Base-by-base conservation (phyloP, 2,329 filamentous ascomycete genomes). In the Sclerotinia trifoliorum region DNA sequence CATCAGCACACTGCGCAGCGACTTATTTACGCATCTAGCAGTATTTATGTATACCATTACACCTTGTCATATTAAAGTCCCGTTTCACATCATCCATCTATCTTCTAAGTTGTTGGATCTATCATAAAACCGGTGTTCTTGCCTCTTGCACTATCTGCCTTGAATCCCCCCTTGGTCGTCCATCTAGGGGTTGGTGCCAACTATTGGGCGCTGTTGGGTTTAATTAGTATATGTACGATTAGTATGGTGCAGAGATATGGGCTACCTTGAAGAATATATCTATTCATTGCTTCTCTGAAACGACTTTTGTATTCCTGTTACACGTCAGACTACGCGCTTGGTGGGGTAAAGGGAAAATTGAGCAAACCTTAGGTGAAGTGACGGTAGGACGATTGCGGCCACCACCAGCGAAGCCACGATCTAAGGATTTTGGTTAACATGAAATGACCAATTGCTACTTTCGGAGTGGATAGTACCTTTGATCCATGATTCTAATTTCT, bases 401-500 rank as follows among this genome's bases (percentile, higher is more conserved):
- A 68, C 89, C 88, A 7, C 89, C 88, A 0, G 87, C 90, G 75
- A 94, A 93, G 0, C 92, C 95, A 51, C 94, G 90, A 77, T 98
- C 65, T 67, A 26, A 13, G 2, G 15, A 4, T 63, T n/a, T 26
- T 26, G n/a, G 26, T 66, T 58, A 66, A 42, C 11, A 26, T 66
- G 24, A 26, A 26, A 35, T 63, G 29, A 7, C 8, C 24, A 24
- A 2, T 24, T 39, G 39, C 10, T 8, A 35, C 2, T 3, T 21
- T 42, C 39, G 32, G n/a, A 15, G 11, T 8, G 10, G 51, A 39
- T 19, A 19, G n/a, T 63, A 67, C 65, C 72, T 80, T 99, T 99
- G 85, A 99, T 97, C 95, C 95, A 99, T 66, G 90, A 95, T 81
- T 99, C 95, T n/a, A 99, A 86, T 78, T 97, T 97, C 84, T 99